Base-by-base conservation (phyloP, 257 asterid genomes). In the Rehmannia glutinosa region DNA sequence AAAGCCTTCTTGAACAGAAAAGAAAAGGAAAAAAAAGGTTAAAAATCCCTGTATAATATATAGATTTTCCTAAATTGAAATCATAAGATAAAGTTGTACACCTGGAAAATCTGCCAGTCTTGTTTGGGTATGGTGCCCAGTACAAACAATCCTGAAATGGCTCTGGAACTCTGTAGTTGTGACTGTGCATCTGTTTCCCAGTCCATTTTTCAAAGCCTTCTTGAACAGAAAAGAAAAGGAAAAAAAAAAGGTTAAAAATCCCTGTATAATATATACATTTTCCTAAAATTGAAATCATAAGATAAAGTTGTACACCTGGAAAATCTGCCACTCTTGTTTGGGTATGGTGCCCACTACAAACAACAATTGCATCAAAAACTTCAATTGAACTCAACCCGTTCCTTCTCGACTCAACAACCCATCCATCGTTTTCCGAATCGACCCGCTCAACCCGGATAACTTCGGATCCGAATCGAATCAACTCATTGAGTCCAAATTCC, bases 181-280 rank as follows among this genome's bases (percentile, higher is more conserved):
- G 96, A 50, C 86, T 82, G 66, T 86, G 96, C 8, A 83, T 75
- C 66, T 88, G 86, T 75, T 78, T 82, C 25, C 93, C 81, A 1
- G 89, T 82, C 93, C 96, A 88, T n/a, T 73, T 78, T 23, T 71
- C 76, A 7, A 79, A 73, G 27, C 96, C 95, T 85, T 35, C 69
- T 32, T 35, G 9, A 60, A 42, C 20, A 63, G 10, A 33, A 8
- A 38, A 3, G 2, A 16, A 52, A 50, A 0, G 21, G 0, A 0
- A 24, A 47, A 32, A 30, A 30, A 30, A 30, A 30, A 30, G 36
- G 38, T 32, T 32, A 0, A 32, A n/a, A n/a, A n/a, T n/a, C n/a
- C n/a, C n/a, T n/a, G n/a, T n/a, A n/a, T n/a, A n/a, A n/a, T n/a
- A n/a, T n/a, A n/a, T n/a, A n/a, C n/a, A n/a, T n/a, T 41, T 41